Conservation (phyloP, 306 rosid genomes). For the Malus sylvestris region DNA sequence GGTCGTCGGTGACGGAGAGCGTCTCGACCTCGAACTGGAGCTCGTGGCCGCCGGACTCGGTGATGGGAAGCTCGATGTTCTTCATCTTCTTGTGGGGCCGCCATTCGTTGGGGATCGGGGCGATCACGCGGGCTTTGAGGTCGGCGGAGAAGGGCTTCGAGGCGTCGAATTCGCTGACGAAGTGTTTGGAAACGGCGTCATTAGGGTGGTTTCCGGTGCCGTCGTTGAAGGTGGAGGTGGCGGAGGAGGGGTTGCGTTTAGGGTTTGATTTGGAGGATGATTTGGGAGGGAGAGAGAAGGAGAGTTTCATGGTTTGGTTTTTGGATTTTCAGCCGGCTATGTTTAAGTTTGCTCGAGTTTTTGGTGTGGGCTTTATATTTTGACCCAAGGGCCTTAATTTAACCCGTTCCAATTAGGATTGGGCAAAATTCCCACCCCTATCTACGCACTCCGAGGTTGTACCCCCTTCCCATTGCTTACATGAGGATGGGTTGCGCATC, state of each 20-base stretch:
- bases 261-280: slow-evolving; percentile 28
- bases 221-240: background rate
- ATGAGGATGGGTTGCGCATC: too few relatives aligned
- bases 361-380: background rate
- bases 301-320: slow-evolving; percentile 26
- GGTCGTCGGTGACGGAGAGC: background rate
- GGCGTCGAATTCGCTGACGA: slow-evolving; percentile 32
- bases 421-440: background rate
- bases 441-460: too few relatives aligned
- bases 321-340: background rate
- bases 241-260: slow-evolving; percentile 11
- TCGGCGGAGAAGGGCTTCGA: slow-evolving; percentile 9
- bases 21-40: slow-evolving; percentile 42
- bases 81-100: slow-evolving; percentile 34
- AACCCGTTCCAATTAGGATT: background rate
- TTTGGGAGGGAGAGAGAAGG: slow-evolving; percentile 32
- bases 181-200: slow-evolving; percentile 12
- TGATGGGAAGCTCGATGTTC: slow-evolving; percentile 34
- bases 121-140: slow-evolving; percentile 12
- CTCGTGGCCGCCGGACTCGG: slow-evolving; percentile 17
- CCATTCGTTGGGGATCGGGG: slow-evolving; percentile 30
- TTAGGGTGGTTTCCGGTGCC: background rate
- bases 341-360: background rate
- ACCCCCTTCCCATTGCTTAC: too few relatives aligned
- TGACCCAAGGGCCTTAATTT: background rate